Evolutionary conservation across 345 rosid genomes (phyloP).

Genomic region (Eutrema heterophyllum): DNA sequence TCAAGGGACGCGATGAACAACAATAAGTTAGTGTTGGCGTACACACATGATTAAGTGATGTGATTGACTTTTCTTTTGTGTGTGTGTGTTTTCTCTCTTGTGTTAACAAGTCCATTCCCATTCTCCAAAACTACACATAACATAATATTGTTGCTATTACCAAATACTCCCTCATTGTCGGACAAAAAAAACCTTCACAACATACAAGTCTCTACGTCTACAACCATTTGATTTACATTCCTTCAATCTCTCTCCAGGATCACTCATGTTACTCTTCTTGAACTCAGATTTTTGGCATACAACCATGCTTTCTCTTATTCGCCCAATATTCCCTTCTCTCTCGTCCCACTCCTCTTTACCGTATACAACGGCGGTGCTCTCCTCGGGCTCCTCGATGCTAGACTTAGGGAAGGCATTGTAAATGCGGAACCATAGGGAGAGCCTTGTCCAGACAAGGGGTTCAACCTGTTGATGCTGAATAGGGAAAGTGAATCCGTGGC

Average conservation of each 20-base stretch:
- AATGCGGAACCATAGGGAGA: conserved; percentile 68
- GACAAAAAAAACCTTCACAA: conserved; percentile 8
- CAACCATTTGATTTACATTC: conserved; percentile 22
- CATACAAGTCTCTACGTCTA: conserved; percentile 11
- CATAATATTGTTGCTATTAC: conserved; percentile 14
- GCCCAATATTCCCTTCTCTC: conserved; percentile 34
- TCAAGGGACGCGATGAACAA: too few species aligned
- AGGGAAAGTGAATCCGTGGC: conserved; percentile 60
- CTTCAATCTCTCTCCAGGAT: conserved; percentile 84
- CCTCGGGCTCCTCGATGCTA: conserved; percentile 57
- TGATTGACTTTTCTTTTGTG: too few species aligned
- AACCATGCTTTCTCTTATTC: conserved; percentile 73
- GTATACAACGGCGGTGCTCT: conserved; percentile 38
- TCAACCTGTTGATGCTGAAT: conserved; percentile 66
- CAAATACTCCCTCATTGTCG: conserved; percentile 5
- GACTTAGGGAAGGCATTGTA: conserved; percentile 62
- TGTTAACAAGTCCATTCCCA: not conserved
- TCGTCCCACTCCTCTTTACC: conserved; percentile 25
- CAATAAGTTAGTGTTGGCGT: too few species aligned
- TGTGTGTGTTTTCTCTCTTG: not conserved
- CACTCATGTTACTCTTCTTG: conserved; percentile 60
- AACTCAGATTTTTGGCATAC: conserved; percentile 64
- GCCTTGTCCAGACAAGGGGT: conserved; percentile 61
- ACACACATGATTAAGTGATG: too few species aligned
- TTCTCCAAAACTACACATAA: not conserved